Base-by-base conservation (phyloP, 192 early-diverging fungal species). In the Phlyctochytrium arcticum region DNA sequence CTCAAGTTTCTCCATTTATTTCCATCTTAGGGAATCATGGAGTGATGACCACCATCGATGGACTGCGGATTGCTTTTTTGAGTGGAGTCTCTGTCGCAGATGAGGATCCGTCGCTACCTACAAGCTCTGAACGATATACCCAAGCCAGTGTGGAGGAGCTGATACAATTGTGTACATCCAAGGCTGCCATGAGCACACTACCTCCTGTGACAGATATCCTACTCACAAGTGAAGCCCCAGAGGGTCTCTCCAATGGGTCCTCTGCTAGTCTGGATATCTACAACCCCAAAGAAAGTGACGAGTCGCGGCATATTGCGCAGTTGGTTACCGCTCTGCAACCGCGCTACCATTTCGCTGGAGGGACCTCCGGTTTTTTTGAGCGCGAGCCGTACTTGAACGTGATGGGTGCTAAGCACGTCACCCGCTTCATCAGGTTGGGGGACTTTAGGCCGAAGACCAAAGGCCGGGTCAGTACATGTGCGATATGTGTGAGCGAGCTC, bases 311-410 rank as follows among this genome's bases (percentile, higher is more conserved):
- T 0, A 72, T 90, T 15, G 75, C 88, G 8, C 61, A 61, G 6
- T 42, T 84, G 1, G 81, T 72, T 0, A 53, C 69, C 4, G 65
- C 67, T 2, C 67, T 88, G 29, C 85, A 88, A 70, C 95, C 95
- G 4, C 81, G 92, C 21, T 97, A 97, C 70, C 95, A 95, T 68
- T 93, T 97, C 81, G 87, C 89, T 27, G 65, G 83, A 1, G 76
- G 79, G 1, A 85, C 83, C 62, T 72, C 72, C 30, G 23, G 73
- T 9, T 97, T 95, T 64, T 91, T 82, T 61, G 92, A 97, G 79
- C 80, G 95, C 8, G 85, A 88, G 48, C 93, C 95, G 24, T 97
- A 87, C 75, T 73, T 70, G 47, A 89, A 89, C 69, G 60, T 44
- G 60, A 67, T 30, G 19, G 75, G 69, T 44, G 74, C 36, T 65